Conservation (phyloP, 1,139 yeast species). For the Sugiyamaella xylanicola region DNA sequence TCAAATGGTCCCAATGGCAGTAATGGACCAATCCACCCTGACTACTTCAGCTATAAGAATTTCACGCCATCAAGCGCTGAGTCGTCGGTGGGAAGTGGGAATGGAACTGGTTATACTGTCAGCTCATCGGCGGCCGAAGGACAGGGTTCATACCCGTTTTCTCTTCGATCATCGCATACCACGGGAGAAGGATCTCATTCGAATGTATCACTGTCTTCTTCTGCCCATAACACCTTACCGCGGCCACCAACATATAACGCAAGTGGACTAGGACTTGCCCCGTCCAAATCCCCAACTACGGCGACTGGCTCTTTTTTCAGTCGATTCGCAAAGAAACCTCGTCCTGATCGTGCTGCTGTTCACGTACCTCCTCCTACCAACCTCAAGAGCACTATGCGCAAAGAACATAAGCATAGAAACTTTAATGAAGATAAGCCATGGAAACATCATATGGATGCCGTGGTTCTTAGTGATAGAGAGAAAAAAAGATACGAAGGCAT, state of each 20-base stretch:
- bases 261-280: not conserved
- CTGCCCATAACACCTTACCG: not conserved
- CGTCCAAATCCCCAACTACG: slow-evolving; percentile 6
- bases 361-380: not conserved
- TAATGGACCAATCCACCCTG: slow-evolving; percentile 1
- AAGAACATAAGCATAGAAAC: slow-evolving; percentile 51
- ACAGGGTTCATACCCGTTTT: not conserved
- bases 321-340: slow-evolving; percentile 1
- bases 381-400: slow-evolving; percentile 58
- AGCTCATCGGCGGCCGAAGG: not conserved
- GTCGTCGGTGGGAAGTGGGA: too few relatives aligned
- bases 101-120: not conserved
- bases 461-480: slow-evolving; percentile 66
- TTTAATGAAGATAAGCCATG: slow-evolving; percentile 95
- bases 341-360: slow-evolving; percentile 1
- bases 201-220: slow-evolving; percentile 6
- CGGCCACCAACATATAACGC: not conserved
- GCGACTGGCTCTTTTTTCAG: slow-evolving; percentile 6
- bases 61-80: not conserved
- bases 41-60: slow-evolving; percentile 3
- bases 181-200: not conserved
- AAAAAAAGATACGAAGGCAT: slow-evolving; percentile 87
- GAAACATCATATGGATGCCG: slow-evolving; percentile 77
- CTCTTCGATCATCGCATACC: not conserved
- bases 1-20: not conserved